These are phyloP conservation scores for Coniochaeta sp. DNA, from an alignment of 2,329 filamentous ascomycete genomes.

Conservation along the genomic window DNA sequence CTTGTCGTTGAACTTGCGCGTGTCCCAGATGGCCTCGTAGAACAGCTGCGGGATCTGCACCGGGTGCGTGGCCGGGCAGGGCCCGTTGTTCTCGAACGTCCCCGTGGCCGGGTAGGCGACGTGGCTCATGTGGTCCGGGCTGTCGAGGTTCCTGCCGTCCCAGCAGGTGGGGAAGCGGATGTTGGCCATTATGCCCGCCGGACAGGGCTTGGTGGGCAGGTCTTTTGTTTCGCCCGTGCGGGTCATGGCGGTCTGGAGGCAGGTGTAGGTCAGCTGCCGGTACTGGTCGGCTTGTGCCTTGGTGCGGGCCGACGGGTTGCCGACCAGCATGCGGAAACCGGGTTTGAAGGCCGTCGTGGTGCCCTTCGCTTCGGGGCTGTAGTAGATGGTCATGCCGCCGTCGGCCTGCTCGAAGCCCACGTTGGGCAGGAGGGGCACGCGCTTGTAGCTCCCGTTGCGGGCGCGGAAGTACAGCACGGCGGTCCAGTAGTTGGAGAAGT, in stretches of 20 bases:
- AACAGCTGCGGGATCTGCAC: conserved; percentile 28
- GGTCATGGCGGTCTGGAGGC: conserved; percentile 28
- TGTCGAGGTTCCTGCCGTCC: conserved; percentile 40
- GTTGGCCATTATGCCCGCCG: conserved; percentile 30
- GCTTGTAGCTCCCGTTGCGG: conserved; percentile 1
- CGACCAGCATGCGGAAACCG: conserved; percentile 39
- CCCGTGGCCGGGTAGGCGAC: conserved; percentile 21
- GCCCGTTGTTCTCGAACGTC: conserved; percentile 16
- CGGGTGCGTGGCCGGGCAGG: conserved; percentile 23
- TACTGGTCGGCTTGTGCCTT: conserved; percentile 26
- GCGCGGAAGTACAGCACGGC: conserved; percentile 8
- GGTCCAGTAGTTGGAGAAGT: conserved; percentile 23
- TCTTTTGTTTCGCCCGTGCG: conserved; percentile 28
- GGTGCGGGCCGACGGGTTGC: conserved; percentile 26
- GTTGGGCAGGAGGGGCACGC: conserved; percentile 20
- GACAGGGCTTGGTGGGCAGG: conserved; percentile 28
- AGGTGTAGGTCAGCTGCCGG: conserved; percentile 36
- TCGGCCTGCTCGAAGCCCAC: conserved; percentile 21
- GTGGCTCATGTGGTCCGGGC: conserved; percentile 37
- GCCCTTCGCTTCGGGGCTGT: conserved; percentile 21
- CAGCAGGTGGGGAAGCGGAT: conserved; percentile 41
- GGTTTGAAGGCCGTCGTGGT: conserved; percentile 36
- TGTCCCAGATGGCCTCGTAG: conserved; percentile 26
- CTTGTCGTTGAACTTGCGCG: conserved; percentile 21
- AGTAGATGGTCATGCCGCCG: conserved; percentile 28